phyloP scores from a whole-genome alignment of 2,329 filamentous ascomycete genomes.

The Aspergillus novofumigatus region DNA sequence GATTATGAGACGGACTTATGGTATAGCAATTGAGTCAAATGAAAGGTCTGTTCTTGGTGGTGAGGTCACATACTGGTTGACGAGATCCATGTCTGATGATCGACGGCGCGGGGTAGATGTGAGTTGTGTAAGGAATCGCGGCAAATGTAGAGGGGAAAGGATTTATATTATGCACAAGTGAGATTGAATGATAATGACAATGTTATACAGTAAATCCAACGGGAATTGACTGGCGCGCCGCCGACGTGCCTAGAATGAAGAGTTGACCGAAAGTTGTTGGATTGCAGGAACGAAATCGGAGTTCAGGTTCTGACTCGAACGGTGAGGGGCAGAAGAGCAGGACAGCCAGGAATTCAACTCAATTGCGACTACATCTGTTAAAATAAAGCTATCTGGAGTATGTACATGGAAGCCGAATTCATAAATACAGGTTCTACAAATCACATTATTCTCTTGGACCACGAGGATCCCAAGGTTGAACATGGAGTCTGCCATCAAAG shows the following conservation, averaged over 20 bases:
- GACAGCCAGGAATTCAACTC: background rate
- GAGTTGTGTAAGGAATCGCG: background rate
- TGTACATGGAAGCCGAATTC: background rate
- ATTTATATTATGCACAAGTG: background rate
- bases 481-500: background rate
- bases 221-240: background rate
- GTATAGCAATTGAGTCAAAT: slow-evolving; percentile 1
- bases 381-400: background rate
- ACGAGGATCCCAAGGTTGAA: background rate
- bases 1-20: slow-evolving; percentile 1
- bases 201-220: background rate
- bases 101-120: slow-evolving; percentile 19
- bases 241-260: background rate
- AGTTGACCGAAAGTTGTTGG: background rate
- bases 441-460: background rate
- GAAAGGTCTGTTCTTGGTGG: background rate
- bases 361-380: background rate
- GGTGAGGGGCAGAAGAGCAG: background rate
- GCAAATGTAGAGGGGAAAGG: background rate
- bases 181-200: background rate
- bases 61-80: slow-evolving; percentile 52
- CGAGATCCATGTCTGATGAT: slow-evolving; percentile 52
- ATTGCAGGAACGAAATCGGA: background rate
- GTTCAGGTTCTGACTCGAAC: background rate
- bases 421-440: background rate